Evolutionary conservation across 805 yeast species (phyloP), one percentile per base, ranked within the genome.

Genomic region (Soucietia sequanensis): DNA sequence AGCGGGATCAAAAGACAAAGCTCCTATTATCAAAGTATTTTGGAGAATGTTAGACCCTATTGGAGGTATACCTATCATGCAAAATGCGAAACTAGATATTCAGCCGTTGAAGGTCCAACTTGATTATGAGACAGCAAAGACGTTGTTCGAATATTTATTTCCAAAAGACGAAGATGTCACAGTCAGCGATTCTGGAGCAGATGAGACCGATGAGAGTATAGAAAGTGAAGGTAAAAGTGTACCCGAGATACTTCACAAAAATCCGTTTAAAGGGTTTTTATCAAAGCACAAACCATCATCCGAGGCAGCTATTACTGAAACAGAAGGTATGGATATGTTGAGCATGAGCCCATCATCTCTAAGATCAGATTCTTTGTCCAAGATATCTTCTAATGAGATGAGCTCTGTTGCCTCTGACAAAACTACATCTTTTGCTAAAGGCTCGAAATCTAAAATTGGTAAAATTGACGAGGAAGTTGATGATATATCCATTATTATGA

Each of bases 21-120:
- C 9, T n/a, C 63, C 69, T 1, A 46, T 67, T 24, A 42, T 67
- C 3, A 28, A 31, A 6, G 44, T 62, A 47, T 33, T 61, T 8
- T 90, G 98, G 98, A 74, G 78, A n/a, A 76, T 84, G 80, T 75
- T 83, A 34, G 78, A 76, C 35, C 88, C 95, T 0, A 83, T 91
- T 37, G 98, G 96, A 21, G 98, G 98, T 8, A 88, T 90, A 33
- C 75, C 84, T n/a, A 80, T 90, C 16, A 68, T 90, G 61, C 80
- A 78, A 39, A 64, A 72, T 33, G 80, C 87, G 16, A 76, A 76
- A 23, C 66, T 86, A 13, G 57, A 62, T 2, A 56, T 87, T 12
- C 71, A 75, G 34, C 96, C 96, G 1, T 48, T 90, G 41, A 78
- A 76, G 40, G 47, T 91, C 3, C 84, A 81, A 43, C 55, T 91